Conservation (phyloP, 306 rosid species). For the Luffa acutangula region DNA sequence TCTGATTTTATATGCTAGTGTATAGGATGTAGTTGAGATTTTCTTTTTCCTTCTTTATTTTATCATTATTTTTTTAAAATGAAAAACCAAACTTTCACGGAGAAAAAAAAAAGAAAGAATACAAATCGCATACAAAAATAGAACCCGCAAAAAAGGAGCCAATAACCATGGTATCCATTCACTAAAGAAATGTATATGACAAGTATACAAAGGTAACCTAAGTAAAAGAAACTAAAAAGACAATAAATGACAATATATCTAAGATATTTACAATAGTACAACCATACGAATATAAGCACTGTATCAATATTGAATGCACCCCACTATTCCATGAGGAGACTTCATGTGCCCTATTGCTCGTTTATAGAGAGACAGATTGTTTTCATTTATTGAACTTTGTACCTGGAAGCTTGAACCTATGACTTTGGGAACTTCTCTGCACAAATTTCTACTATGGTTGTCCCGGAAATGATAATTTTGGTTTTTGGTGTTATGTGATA, state of each 20-base stretch:
- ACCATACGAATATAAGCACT: background rate
- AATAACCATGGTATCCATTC: background rate
- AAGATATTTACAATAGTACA: background rate
- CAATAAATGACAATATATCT: background rate
- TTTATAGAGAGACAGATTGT: background rate
- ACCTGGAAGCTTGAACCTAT: background rate
- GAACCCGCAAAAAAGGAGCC: too few relatives aligned
- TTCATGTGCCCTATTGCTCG: background rate
- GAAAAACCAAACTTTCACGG: too few relatives aligned
- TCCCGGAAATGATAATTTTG: background rate
- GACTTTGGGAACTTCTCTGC: background rate
- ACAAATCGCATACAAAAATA: too few relatives aligned
- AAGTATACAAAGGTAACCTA: background rate
- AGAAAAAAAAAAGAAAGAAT: too few relatives aligned
- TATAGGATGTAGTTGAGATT: background rate
- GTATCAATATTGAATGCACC: background rate
- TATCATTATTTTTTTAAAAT: too few relatives aligned
- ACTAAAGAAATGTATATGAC: background rate
- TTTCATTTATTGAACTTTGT: background rate
- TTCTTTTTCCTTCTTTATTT: background rate
- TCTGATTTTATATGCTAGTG: background rate
- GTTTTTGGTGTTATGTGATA: background rate
- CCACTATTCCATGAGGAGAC: background rate
- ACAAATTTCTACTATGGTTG: background rate
- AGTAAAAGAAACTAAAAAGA: background rate